Percentiles rank a stretch among this genome's conserved stretches.
Evolutionary conservation across 768 basidiomycete species (phyloP).

Genomic region (Amanita subjunquillea): DNA sequence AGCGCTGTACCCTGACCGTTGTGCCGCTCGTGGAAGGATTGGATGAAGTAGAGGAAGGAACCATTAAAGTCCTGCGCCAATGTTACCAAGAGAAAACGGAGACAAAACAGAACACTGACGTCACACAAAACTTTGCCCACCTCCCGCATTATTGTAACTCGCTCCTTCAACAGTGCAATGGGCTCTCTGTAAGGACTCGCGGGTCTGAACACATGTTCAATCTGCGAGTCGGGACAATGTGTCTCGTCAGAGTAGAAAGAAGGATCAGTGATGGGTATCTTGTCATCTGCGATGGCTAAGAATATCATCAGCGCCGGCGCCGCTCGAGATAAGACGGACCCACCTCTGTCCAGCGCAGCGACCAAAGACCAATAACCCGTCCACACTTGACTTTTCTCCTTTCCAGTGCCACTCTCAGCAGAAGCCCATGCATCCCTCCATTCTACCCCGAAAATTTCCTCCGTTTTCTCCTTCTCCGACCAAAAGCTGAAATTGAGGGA

Average conservation of each 20-base stretch:
- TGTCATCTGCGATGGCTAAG: constrained; percentile 61
- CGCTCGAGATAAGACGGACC: constrained; percentile 9
- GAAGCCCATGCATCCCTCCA: constrained; percentile 63
- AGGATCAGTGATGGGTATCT: constrained; percentile 72
- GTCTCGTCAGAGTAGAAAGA: constrained; percentile 63
- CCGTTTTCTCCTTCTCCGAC: constrained; percentile 54
- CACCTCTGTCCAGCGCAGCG: constrained; percentile 77
- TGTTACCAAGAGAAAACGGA: background rate
- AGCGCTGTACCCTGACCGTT: constrained; percentile 54
- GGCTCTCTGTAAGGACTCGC: constrained; percentile 45
- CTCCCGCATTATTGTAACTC: constrained; percentile 70
- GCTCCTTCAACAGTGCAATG: constrained; percentile 61
- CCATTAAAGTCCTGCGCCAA: constrained; percentile 49
- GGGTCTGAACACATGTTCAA: constrained; percentile 60
- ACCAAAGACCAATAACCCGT: constrained; percentile 87
- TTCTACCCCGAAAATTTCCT: constrained; percentile 64
- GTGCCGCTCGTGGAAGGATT: constrained; percentile 45
- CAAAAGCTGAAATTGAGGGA: constrained; percentile 86
- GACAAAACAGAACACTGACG: constrained; percentile 30
- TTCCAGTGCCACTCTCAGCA: constrained; percentile 10
- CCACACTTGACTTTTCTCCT: constrained; percentile 28
- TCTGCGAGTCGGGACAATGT: constrained; percentile 60
- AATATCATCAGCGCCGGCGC: background rate
- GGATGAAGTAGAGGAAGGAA: constrained; percentile 58
- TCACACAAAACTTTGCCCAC: constrained; percentile 62